Evolutionary conservation across 2,329 filamentous ascomycete genomes (phyloP).

Genomic region (Penicillium olsonii): DNA sequence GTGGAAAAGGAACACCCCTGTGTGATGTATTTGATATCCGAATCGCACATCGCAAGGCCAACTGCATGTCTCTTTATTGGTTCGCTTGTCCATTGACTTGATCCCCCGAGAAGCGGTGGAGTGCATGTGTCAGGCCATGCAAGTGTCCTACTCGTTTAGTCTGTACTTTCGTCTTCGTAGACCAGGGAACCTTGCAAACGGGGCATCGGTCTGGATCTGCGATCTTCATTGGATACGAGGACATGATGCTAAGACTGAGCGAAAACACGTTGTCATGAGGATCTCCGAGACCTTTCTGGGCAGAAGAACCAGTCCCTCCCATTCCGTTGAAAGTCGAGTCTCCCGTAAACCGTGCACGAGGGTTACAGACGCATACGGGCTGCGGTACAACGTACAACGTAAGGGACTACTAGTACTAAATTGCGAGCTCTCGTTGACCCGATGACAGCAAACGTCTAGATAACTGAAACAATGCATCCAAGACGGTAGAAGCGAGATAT

Average conservation of each 20-base stretch:
- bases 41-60: conserved; percentile 2
- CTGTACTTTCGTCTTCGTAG: neutral
- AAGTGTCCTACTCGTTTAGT: neutral
- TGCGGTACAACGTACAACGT: neutral
- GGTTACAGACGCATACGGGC: neutral
- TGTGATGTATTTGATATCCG: conserved; percentile 1
- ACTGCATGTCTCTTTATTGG: conserved; percentile 3
- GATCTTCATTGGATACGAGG: neutral
- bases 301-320: neutral
- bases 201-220: neutral
- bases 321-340: neutral
- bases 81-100: neutral
- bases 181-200: neutral
- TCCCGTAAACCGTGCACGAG: neutral
- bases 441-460: neutral
- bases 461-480: neutral
- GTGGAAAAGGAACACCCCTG: neutral
- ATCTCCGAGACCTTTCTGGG: neutral
- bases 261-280: neutral
- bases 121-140: conserved; percentile 1
- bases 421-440: no score
- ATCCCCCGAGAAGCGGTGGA: neutral
- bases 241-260: neutral
- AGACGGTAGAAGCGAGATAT: neutral
- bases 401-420: neutral